phyloP scores from a whole-genome alignment of 306 rosid genomes.

The Pyrus pyrifolia region DNA sequence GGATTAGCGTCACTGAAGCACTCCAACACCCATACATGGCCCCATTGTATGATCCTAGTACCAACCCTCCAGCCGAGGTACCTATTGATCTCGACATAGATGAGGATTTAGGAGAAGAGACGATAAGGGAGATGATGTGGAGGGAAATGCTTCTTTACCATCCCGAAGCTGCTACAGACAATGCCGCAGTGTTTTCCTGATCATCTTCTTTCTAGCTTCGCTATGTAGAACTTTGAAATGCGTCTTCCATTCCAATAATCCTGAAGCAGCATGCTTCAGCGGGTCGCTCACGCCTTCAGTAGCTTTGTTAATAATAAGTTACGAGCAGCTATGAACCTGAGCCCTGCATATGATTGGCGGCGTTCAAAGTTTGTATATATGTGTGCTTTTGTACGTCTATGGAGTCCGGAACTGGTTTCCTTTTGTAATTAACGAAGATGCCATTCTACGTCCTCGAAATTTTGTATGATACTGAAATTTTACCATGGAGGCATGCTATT shows the following conservation, averaged over 20 bases:
- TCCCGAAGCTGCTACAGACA: constrained; percentile 47
- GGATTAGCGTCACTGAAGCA: constrained; percentile 75
- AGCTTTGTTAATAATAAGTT: neutral
- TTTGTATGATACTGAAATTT: constrained; percentile 6
- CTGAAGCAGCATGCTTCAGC: constrained; percentile 22
- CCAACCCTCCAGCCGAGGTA: constrained; percentile 66
- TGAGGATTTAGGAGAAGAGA: constrained; percentile 85
- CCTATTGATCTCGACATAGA: constrained; percentile 89
- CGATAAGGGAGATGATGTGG: constrained; percentile 98
- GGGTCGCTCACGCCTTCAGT: neutral
- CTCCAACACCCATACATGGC: constrained; percentile 93
- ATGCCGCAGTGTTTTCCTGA: constrained; percentile 32
- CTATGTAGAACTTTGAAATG: neutral
- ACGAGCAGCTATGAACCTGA: constrained; percentile 21
- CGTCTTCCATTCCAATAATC: constrained; percentile 8
- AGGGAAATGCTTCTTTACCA: constrained; percentile 84
- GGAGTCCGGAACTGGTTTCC: constrained; percentile 24
- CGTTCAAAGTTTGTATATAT: constrained; percentile 37
- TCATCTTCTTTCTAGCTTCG: neutral
- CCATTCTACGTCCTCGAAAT: neutral
- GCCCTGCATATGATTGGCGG: constrained; percentile 19
- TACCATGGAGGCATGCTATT: neutral
- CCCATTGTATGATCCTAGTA: constrained; percentile 63
- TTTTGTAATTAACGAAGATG: constrained; percentile 25
- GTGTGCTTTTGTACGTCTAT: constrained; percentile 27